These are phyloP conservation scores for Aspergillus cristatus DNA, from an alignment of 495 filamentous ascomycete genomes.

Conservation along the genomic window DNA sequence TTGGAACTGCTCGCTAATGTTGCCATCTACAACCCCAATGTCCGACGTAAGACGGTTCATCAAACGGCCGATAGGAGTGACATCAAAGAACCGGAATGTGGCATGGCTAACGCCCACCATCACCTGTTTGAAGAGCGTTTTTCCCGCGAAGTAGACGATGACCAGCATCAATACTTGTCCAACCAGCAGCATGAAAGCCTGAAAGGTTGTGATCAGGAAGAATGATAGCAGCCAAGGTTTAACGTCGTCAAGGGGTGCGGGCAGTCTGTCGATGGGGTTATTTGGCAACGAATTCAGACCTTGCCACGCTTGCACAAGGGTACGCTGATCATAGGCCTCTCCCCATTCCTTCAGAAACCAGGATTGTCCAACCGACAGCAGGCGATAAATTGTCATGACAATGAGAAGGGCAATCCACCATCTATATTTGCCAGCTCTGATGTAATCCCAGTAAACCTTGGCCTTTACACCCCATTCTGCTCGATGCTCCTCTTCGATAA, in stretches of 20 bases:
- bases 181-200: slow-evolving; percentile 45
- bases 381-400: slow-evolving; percentile 49
- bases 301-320: not conserved
- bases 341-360: slow-evolving; percentile 87
- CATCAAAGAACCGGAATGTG: slow-evolving; percentile 80
- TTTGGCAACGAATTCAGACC: slow-evolving; percentile 13
- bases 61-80: slow-evolving; percentile 71
- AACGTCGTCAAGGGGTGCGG: slow-evolving; percentile 57
- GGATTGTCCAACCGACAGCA: slow-evolving; percentile 49
- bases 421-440: slow-evolving; percentile 61
- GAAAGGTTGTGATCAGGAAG: slow-evolving; percentile 47
- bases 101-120: slow-evolving; percentile 63
- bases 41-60: slow-evolving; percentile 85
- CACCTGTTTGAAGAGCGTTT: slow-evolving; percentile 57
- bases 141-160: slow-evolving; percentile 68
- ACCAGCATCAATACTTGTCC: slow-evolving; percentile 53
- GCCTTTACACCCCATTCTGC: slow-evolving; percentile 66
- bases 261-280: slow-evolving; percentile 46
- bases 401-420: slow-evolving; percentile 60
- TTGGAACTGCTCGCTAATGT: slow-evolving; percentile 61
- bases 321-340: slow-evolving; percentile 51
- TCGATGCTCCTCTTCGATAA: slow-evolving; percentile 72
- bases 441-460: slow-evolving; percentile 72
- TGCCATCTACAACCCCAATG: slow-evolving; percentile 73
- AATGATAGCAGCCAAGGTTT: slow-evolving; percentile 65